A percentile compares a stretch with the other conserved stretches of the same genome.
phyloP scores from a whole-genome alignment of 129 eudicot species.

The Rutidosis leptorrhynchoides region DNA sequence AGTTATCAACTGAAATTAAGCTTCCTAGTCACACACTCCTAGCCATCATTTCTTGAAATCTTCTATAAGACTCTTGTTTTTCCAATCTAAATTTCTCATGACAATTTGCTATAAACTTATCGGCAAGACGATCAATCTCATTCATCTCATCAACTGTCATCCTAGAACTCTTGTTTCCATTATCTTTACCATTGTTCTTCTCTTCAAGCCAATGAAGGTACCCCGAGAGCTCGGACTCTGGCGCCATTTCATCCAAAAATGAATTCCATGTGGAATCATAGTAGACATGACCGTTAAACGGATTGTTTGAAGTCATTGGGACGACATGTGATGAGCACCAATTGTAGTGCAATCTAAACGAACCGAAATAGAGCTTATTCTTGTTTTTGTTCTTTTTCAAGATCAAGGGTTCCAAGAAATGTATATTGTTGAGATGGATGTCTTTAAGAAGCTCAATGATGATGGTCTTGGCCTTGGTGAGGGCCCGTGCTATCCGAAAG shows the following conservation, averaged over 20 bases:
- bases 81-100: conserved; percentile 97
- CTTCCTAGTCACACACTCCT: conserved; percentile 76
- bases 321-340: conserved; percentile 93
- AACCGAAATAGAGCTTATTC: conserved; percentile 69
- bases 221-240: conserved; percentile 63
- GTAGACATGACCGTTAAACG: conserved; percentile 40
- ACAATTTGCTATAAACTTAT: conserved; percentile 82
- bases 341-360: conserved; percentile 87
- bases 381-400: conserved; percentile 45
- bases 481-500: conserved; percentile 57
- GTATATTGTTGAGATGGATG: conserved; percentile 44
- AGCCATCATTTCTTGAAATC: conserved; percentile 97
- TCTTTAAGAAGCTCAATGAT: conserved; percentile 49
- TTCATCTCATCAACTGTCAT: conserved; percentile 35
- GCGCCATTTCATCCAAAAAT: conserved; percentile 30
- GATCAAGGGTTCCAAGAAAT: conserved; percentile 35
- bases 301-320: conserved; percentile 53
- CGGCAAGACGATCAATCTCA: conserved; percentile 93
- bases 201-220: conserved; percentile 96
- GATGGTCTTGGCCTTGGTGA: conserved; percentile 66
- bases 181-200: conserved; percentile 29
- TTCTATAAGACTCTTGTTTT: conserved; percentile 84
- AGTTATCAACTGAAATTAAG: conserved; percentile 10
- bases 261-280: conserved; percentile 79
- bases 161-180: conserved; percentile 23